Conservation (phyloP, 331 rosid genomes). For the Acacia pycnantha region DNA sequence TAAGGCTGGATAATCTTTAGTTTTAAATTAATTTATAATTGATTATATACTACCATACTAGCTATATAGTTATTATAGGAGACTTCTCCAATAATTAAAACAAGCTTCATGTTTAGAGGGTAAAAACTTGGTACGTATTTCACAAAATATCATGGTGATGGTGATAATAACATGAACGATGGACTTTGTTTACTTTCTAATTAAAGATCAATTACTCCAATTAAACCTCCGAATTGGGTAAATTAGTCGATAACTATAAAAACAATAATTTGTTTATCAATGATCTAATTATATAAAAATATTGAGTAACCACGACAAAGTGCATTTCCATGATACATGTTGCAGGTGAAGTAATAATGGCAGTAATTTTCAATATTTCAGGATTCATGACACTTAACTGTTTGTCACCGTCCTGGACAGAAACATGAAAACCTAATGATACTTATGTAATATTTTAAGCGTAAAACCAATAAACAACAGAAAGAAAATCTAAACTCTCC, state of each 20-base stretch:
- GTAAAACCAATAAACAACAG: too few species aligned
- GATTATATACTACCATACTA: not conserved
- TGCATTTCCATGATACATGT: not conserved
- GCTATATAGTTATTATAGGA: not conserved
- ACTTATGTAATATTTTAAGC: not conserved
- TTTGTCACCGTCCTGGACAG: not conserved
- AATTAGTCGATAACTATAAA: not conserved
- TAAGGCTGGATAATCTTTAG: not conserved
- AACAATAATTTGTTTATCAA: not conserved
- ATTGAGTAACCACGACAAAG: not conserved
- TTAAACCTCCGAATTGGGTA: not conserved
- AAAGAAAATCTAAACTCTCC: too few species aligned
- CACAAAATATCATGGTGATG: not conserved
- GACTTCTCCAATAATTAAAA: not conserved
- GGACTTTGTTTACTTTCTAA: not conserved
- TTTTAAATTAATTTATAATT: too few species aligned
- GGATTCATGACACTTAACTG: not conserved
- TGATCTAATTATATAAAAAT: not conserved
- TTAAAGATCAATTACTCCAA: not conserved
- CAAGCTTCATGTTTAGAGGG: not conserved
- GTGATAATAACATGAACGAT: not conserved
- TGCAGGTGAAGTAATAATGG: not conserved
- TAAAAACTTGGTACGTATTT: not conserved
- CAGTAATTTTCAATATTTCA: not conserved
- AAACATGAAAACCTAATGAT: not conserved